These are phyloP conservation scores for Coprinopsis marcescibilis DNA, from an alignment of 768 basidiomycete species.

Conservation along the genomic window DNA sequence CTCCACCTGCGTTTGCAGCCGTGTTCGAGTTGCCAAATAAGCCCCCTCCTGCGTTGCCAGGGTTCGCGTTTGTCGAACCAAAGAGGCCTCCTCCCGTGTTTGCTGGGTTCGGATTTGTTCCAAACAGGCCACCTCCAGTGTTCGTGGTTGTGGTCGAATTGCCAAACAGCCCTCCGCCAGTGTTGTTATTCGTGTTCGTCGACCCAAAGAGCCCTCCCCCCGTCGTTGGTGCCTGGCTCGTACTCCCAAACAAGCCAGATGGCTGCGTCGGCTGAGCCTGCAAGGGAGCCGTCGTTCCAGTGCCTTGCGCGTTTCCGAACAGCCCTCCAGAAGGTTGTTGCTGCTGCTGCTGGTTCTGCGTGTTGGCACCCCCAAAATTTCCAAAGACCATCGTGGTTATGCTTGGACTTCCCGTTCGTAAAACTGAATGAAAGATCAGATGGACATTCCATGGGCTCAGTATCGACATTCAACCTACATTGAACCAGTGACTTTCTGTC, in stretches of 20 bases:
- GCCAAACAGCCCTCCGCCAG: constrained; percentile 20
- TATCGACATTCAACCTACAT: too few species aligned
- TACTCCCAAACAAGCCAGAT: constrained; percentile 13
- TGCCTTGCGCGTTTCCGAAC: too few species aligned
- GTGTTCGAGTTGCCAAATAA: constrained; percentile 19
- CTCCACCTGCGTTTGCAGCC: constrained; percentile 13
- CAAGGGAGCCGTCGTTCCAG: too few species aligned
- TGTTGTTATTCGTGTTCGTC: constrained; percentile 12
- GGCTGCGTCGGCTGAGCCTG: too few species aligned
- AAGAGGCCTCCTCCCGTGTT: constrained; percentile 11
- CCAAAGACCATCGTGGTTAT: too few species aligned
- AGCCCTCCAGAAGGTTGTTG: constrained; percentile 17
- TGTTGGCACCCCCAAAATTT: constrained; percentile 1
- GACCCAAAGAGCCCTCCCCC: constrained; percentile 24
- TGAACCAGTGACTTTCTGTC: too few species aligned
- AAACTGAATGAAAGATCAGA: too few species aligned
- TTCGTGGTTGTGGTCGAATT: not conserved
- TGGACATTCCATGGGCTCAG: too few species aligned
- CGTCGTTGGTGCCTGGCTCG: constrained; percentile 10
- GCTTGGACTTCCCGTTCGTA: too few species aligned
- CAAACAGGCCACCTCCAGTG: constrained; percentile 13
- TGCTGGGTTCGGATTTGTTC: constrained; percentile 7
- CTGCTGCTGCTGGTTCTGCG: constrained; percentile 2
- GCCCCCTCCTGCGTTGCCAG: constrained; percentile 6
- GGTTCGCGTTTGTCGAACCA: constrained; percentile 8